A percentile compares a stretch with the other conserved stretches of the same genome.
These are phyloP conservation scores for Effrenium voratum DNA, from an alignment of 73 alveolate species.

Conservation along the genomic window DNA sequence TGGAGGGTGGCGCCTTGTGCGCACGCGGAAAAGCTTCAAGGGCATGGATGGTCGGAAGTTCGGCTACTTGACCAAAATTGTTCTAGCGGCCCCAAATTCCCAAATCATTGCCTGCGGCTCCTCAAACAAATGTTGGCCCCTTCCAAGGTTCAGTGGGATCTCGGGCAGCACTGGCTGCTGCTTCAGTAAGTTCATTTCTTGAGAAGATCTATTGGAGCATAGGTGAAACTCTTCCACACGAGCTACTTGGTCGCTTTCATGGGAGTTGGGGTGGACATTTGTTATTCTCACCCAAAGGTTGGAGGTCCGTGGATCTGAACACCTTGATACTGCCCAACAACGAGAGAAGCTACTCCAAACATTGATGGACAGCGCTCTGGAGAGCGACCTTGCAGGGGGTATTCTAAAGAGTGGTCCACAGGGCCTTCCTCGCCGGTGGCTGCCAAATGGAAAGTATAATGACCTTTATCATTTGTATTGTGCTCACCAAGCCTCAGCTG, in stretches of 20 bases:
- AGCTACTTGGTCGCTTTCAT: not conserved
- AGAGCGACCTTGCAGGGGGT: slow-evolving; percentile 34
- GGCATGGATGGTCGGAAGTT: slow-evolving; percentile 23
- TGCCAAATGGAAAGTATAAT: slow-evolving; percentile 23
- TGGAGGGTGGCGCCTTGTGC: not conserved
- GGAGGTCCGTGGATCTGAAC: not conserved
- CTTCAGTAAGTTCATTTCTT: not conserved
- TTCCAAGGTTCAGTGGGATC: not conserved
- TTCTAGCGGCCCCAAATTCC: not conserved
- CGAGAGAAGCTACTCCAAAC: not conserved
- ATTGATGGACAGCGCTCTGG: not conserved
- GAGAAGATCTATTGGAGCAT: slow-evolving; percentile 32
- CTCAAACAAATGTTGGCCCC: not conserved
- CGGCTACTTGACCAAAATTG: not conserved
- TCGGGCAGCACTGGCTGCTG: slow-evolving; percentile 16
- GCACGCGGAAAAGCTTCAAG: slow-evolving; percentile 4
- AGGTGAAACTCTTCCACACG: slow-evolving; percentile 35
- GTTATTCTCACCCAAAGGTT: not conserved
- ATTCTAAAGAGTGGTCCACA: not conserved
- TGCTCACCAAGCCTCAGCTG: not conserved
- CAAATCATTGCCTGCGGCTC: not conserved
- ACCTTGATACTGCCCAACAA: not conserved
- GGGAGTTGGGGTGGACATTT: not conserved
- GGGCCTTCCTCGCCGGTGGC: not conserved
- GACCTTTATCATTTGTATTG: slow-evolving; percentile 8